phyloP scores from a whole-genome alignment of 148 eudicot species.

The Rhododendron williamsianum region DNA sequence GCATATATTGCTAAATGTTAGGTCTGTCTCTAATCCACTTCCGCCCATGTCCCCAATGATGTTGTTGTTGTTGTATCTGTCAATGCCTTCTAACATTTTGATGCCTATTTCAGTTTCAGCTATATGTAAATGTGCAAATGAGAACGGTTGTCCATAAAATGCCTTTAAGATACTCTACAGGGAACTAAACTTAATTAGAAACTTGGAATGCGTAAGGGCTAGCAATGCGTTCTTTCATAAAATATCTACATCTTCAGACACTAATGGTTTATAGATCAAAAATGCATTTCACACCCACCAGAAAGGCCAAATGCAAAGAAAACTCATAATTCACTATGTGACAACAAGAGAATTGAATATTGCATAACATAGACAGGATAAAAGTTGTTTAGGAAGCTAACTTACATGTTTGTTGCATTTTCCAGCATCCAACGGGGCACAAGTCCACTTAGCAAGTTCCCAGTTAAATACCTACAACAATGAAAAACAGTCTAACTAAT shows the following conservation, averaged over 20 bases:
- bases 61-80: neutral
- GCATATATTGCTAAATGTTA: no score
- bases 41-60: no score
- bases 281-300: neutral
- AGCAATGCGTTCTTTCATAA: neutral
- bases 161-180: neutral
- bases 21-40: no score
- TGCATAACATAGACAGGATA: neutral
- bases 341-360: no score
- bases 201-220: neutral
- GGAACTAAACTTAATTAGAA: neutral
- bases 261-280: neutral
- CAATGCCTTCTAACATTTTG: neutral
- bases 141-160: neutral
- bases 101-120: neutral
- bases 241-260: neutral
- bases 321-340: neutral
- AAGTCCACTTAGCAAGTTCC: constrained; percentile 22
- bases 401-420: constrained; percentile 8
- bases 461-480: constrained; percentile 17
- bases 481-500: neutral
- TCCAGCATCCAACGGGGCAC: constrained; percentile 19
- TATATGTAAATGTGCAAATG: neutral
- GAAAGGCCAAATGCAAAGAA: neutral
- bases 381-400: neutral